Evolutionary conservation across 192 early-diverging fungal genomes (phyloP), one percentile per base, ranked within the genome.

Genomic region (Coemansia sp.): DNA sequence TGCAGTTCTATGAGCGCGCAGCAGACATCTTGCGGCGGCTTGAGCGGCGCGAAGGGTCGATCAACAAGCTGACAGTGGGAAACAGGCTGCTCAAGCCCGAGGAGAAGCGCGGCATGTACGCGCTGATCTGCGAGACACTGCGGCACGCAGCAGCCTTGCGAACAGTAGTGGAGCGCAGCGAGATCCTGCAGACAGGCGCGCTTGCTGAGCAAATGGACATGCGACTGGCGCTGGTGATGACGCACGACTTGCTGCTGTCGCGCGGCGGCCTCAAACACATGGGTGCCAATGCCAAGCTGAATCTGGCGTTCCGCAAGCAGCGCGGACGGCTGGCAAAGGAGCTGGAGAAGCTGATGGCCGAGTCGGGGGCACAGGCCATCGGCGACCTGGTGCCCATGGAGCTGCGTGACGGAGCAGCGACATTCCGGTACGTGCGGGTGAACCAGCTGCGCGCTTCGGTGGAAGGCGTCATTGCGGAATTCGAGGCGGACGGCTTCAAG

Each of bases 41-140:
- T 39, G 77, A 73, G 18, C 67, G 55, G 42, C 82, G 86, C 29
- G 70, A 86, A 50, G 89, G 91, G 18, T 88, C 89, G 14, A 86
- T 95, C 42, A 90, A 91, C 50, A 79, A 73, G 17, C 66, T 94
- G 40, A 84, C 86, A 2, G 58, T 91, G 29, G 85, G 85, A 20
- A 83, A 83, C 70, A 52, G 67, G 32, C 55, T 77, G 28, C 78
- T 89, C 29, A 42, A 47, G 19, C n/a, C 57, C 24, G 73, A 79
- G 9, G 77, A 87, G 46, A 95, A 95, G 77, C 92, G 90, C 55
- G 79, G 80, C 37, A 81, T 93, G 74, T 93, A 92, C 46, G 93
- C 90, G 3, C 68, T 97, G 46, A 81, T 97, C 26, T 94, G 93
- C 78, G 90, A 97, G 67, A 90, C 94, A 1, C 78, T 97, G 28